phyloP scores from a whole-genome alignment of 257 asterid genomes.

The Jacaranda copaia region DNA sequence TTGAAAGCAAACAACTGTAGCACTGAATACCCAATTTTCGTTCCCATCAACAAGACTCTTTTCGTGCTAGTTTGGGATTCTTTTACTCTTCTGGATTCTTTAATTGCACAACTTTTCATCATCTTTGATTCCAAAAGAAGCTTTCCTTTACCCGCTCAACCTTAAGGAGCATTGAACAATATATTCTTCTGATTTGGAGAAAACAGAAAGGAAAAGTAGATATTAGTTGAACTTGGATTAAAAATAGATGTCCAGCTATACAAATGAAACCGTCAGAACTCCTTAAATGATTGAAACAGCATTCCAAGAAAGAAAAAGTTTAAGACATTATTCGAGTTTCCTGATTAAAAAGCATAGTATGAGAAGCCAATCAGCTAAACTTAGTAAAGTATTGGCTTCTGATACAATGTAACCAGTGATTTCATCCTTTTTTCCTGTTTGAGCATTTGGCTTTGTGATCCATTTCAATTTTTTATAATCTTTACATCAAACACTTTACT shows the following conservation, averaged over 20 bases:
- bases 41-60: no score
- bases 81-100: no score
- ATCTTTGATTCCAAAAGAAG: no score
- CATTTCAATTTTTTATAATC: background rate
- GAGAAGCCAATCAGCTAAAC: background rate
- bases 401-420: background rate
- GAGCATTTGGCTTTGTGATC: conserved; percentile 10
- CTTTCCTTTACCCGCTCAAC: no score
- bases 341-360: background rate
- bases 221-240: background rate
- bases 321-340: conserved; percentile 3
- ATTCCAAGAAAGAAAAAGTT: background rate
- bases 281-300: conserved; percentile 15
- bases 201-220: background rate
- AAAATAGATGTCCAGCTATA: background rate
- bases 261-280: background rate
- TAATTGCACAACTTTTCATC: no score
- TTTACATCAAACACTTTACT: background rate
- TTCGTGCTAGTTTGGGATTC: no score
- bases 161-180: no score
- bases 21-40: no score
- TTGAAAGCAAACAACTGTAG: no score
- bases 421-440: background rate
- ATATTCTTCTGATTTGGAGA: background rate
- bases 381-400: conserved; percentile 13